Evolutionary conservation across 139 green algal genomes (phyloP).

Genomic region (Ulvella scutata): DNA sequence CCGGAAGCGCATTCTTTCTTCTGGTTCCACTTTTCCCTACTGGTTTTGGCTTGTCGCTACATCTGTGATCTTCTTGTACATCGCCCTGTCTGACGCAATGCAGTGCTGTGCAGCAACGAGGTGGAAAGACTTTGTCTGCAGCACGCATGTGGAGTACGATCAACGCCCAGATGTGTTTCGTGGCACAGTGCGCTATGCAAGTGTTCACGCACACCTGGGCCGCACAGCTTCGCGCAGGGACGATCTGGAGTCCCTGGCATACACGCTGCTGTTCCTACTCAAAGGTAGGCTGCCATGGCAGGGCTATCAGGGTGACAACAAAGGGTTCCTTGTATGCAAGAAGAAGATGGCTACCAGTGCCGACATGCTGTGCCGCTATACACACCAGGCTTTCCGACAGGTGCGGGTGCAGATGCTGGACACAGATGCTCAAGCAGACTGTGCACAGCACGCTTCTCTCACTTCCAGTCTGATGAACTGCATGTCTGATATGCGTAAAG

Average conservation of each 20-base stretch:
- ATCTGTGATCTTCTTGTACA: no score
- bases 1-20: neutral
- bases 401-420: no score
- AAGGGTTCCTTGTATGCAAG: constrained; percentile 98
- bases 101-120: constrained; percentile 44
- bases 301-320: constrained; percentile 82
- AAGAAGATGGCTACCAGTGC: constrained; percentile 98
- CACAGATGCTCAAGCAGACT: no score
- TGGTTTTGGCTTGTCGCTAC: neutral
- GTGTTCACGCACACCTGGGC: constrained; percentile 93
- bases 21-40: neutral
- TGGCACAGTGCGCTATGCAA: constrained; percentile 94
- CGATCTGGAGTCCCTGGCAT: constrained; percentile 94
- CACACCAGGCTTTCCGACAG: constrained; percentile 79
- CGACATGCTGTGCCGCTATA: constrained; percentile 94
- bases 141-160: constrained; percentile 96
- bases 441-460: no score
- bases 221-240: constrained; percentile 84
- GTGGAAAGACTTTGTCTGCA: constrained; percentile 75
- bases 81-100: no score
- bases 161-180: constrained; percentile 96
- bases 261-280: constrained; percentile 97
- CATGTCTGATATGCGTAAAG: neutral
- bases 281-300: constrained; percentile 82
- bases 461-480: no score